Base-by-base conservation (phyloP, 495 filamentous ascomycete genomes). In the Xylaria acuta region DNA sequence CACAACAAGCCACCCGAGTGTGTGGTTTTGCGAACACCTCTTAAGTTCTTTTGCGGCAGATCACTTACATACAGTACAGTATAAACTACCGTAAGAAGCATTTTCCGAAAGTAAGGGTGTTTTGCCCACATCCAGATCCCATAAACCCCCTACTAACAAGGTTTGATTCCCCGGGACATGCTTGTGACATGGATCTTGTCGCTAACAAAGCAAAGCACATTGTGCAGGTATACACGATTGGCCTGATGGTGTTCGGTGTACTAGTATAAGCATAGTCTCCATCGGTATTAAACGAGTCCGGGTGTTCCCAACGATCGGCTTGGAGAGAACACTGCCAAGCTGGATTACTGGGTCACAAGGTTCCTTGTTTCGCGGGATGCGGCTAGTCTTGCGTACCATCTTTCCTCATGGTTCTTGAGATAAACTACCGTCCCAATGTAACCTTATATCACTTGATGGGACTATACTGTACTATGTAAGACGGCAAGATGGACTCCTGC, bases 371-470 rank as follows among this genome's bases (percentile, higher is more conserved):
- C 65, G 36, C 36, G 49, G 49, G 20, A 67, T 67, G 49, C 65
- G 64, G 64, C 41, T 67, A 54, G 64, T 38, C 27, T 67, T 22
- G 49, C 49, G 22, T 67, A 18, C 20, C 64, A 27, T 56, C 36
- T 56, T 41, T 43, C 20, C 36, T 38, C 38, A 41, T 56, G 45
- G 56, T 56, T 72, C 40, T 63, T 63, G 70, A 72, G 53, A 72
- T 56, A 64, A 49, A 67, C 62, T 65, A 25, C 70, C 60, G 45
- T 27, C 36, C 51, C 63, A 58, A 67, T 72, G 70, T 67, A 72
- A 72, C 70, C 70, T 60, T 32, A 58, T 65, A 67, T 72, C 70
- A 67, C 70, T 72, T 60, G 63, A 71, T 56, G 69, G 59, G 45
- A 71, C 69, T 56, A 64, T 70, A 58, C 67, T 70, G 67, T n/a